phyloP scores from a whole-genome alignment of 192 early-diverging fungal genomes.

The Paraglomus brasilianum region DNA sequence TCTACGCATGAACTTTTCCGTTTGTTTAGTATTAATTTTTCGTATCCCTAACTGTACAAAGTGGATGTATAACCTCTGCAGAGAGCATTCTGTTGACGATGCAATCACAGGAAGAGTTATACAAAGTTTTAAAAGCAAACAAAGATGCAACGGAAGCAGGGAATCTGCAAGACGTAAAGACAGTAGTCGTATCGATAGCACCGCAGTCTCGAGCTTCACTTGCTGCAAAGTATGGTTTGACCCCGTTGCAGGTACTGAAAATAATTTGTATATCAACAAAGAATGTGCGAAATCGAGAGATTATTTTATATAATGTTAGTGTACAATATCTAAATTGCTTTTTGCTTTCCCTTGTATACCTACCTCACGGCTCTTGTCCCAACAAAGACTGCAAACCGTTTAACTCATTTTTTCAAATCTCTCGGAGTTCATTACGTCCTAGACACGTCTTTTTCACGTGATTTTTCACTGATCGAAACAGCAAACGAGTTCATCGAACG shows the following conservation, averaged over 20 bases:
- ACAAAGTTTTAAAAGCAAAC: conserved; percentile 63
- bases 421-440: conserved; percentile 86
- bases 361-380: too few relatives aligned
- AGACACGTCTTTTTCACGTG: conserved; percentile 87
- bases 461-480: conserved; percentile 80
- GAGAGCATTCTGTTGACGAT: conserved; percentile 90
- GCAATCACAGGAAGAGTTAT: conserved; percentile 92
- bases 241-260: conserved; percentile 51
- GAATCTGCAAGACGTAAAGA: conserved; percentile 18
- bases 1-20: conserved; percentile 3
- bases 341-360: too few relatives aligned
- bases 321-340: too few relatives aligned
- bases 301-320: too few relatives aligned
- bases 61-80: conserved; percentile 97
- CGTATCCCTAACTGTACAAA: conserved; percentile 27
- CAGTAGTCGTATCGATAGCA: conserved; percentile 84
- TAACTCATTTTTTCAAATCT: conserved; percentile 74
- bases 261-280: background rate
- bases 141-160: conserved; percentile 40
- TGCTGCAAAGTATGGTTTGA: conserved; percentile 78
- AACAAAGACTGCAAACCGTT: conserved; percentile 62
- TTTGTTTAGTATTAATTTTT: background rate
- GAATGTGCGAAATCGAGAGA: too few relatives aligned
- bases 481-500: conserved; percentile 88
- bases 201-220: conserved; percentile 91